These are phyloP conservation scores for Tylopilus cervinicoccineus DNA, from an alignment of 768 basidiomycete species.

Conservation along the genomic window DNA sequence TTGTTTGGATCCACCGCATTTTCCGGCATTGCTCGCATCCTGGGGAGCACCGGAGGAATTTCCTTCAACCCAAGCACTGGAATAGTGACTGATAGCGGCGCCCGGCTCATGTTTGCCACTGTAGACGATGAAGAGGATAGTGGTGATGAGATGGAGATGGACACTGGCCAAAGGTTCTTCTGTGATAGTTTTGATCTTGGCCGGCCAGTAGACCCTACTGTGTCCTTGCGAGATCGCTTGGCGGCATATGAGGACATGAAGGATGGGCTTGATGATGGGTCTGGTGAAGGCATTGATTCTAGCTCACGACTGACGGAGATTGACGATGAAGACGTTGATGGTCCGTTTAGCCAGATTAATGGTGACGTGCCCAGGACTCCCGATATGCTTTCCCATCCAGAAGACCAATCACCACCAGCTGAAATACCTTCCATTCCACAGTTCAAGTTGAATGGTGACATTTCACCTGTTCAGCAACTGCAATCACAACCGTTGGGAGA, in stretches of 20 bases:
- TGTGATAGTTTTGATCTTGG: conserved; percentile 42
- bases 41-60: conserved; percentile 59
- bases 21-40: conserved; percentile 50
- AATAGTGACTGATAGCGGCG: conserved; percentile 45
- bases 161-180: conserved; percentile 42
- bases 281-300: conserved; percentile 15
- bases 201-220: conserved; percentile 50
- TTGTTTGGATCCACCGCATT: conserved; percentile 37
- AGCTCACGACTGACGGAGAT: conserved; percentile 28
- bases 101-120: conserved; percentile 55
- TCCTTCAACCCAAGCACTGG: conserved; percentile 56
- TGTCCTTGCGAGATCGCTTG: conserved; percentile 55
- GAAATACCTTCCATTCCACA: conserved; percentile 48
- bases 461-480: conserved; percentile 46
- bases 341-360: conserved; percentile 28
- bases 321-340: conserved; percentile 32
- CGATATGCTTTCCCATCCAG: conserved; percentile 19
- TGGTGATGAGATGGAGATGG: conserved; percentile 43
- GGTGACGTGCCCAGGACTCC: conserved; percentile 32
- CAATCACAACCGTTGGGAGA: conserved; percentile 50
- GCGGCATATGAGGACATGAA: conserved; percentile 57
- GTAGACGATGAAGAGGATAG: conserved; percentile 60
- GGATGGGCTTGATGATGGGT: conserved; percentile 31
- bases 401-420: conserved; percentile 28
- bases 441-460: conserved; percentile 44